Evolutionary conservation across 2,329 filamentous ascomycete species (phyloP).

Genomic region (Aaosphaeria arxii): DNA sequence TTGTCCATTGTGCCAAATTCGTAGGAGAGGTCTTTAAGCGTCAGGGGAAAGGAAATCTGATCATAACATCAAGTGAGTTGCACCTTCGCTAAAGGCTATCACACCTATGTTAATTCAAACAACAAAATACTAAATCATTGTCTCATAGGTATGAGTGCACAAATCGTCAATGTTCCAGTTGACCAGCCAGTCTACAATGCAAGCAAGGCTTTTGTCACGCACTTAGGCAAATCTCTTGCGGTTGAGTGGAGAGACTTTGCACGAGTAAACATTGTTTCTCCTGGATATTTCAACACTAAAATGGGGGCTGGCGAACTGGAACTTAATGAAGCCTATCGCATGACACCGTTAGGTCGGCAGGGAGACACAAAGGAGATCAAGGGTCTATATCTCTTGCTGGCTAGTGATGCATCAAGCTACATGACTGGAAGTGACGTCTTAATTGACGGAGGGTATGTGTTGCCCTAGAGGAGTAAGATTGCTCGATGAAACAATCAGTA

Average conservation of each 20-base stretch:
- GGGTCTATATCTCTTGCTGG: conserved; percentile 75
- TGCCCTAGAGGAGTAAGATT: no score
- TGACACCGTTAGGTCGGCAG: conserved; percentile 68
- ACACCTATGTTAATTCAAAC: no score
- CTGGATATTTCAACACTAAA: conserved; percentile 65
- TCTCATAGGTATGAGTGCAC: conserved; percentile 56
- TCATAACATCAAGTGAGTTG: conserved; percentile 58
- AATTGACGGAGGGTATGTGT: conserved; percentile 65
- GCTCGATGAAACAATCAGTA: no score
- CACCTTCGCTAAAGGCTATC: no score
- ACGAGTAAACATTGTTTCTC: conserved; percentile 62
- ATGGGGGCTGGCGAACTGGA: conserved; percentile 58
- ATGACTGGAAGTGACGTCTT: conserved; percentile 72
- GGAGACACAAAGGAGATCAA: conserved; percentile 60
- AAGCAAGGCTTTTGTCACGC: conserved; percentile 62
- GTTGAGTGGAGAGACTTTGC: conserved; percentile 68
- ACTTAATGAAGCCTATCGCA: conserved; percentile 66
- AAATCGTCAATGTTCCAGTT: conserved; percentile 76
- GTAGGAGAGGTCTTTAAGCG: conserved; percentile 41
- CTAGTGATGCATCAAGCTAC: conserved; percentile 74
- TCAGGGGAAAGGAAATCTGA: conserved; percentile 54
- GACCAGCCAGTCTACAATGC: conserved; percentile 50
- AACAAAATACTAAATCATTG: no score
- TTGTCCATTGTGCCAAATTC: conserved; percentile 43
- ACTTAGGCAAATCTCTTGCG: conserved; percentile 59